Evolutionary conservation across 305 asterid genomes (phyloP).

Genomic region (Fraxinus baroniana): DNA sequence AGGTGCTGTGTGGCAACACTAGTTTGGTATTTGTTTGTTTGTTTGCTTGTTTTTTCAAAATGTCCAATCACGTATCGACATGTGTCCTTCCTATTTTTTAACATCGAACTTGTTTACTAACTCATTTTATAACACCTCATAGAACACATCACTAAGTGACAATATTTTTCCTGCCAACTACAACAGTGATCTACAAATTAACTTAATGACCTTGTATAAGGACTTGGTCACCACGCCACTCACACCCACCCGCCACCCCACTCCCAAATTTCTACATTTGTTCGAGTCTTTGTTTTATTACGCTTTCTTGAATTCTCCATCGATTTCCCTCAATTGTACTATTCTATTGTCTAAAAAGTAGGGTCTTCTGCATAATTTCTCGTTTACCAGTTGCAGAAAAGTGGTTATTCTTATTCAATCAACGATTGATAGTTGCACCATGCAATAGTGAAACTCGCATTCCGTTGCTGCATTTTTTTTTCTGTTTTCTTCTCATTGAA

Average conservation of each 20-base stretch:
- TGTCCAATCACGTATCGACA: too few species aligned
- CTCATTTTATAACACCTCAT: too few species aligned
- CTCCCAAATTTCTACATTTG: background rate
- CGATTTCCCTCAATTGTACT: background rate
- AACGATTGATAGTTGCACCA: background rate
- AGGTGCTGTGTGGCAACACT: too few species aligned
- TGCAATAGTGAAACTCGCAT: background rate
- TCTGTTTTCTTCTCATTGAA: background rate
- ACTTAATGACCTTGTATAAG: background rate
- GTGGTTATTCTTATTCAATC: background rate
- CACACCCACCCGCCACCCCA: too few species aligned
- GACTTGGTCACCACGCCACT: background rate
- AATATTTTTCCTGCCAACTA: too few species aligned
- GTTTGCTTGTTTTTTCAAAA: too few species aligned
- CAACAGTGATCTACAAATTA: background rate
- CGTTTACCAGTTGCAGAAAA: constrained; percentile 4
- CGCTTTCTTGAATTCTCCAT: background rate
- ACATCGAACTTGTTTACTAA: too few species aligned
- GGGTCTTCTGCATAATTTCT: background rate
- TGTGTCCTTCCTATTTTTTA: too few species aligned
- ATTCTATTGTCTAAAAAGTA: background rate
- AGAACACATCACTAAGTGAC: too few species aligned
- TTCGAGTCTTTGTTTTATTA: background rate
- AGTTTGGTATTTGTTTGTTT: too few species aligned
- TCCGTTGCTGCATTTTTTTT: constrained; percentile 6